phyloP scores from a whole-genome alignment of 192 early-diverging fungal species.

The Pilaira anomala region DNA sequence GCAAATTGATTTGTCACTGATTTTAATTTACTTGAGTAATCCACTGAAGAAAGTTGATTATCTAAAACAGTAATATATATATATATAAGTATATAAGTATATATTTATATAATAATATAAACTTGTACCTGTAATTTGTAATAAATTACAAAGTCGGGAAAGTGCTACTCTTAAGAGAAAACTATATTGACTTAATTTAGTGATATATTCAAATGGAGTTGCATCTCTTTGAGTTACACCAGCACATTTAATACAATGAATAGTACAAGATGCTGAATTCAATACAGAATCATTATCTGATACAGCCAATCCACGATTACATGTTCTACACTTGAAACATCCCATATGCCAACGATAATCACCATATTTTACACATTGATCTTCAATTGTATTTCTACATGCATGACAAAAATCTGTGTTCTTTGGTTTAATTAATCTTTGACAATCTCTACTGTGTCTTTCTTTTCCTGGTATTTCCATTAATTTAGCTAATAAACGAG shows the following conservation, averaged over 20 bases:
- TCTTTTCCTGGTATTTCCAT: slow-evolving; percentile 58
- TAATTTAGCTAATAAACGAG: slow-evolving; percentile 76
- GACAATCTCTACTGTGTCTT: slow-evolving; percentile 26
- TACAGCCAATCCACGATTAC: slow-evolving; percentile 43
- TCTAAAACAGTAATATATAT: slow-evolving; percentile 16
- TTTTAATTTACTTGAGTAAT: slow-evolving; percentile 23
- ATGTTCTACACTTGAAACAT: slow-evolving; percentile 81
- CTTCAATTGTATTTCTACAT: slow-evolving; percentile 81
- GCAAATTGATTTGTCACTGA: background rate
- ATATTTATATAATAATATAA: background rate
- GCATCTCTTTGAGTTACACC: slow-evolving; percentile 8
- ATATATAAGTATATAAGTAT: background rate
- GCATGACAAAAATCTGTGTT: slow-evolving; percentile 73
- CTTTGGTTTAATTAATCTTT: slow-evolving; percentile 29
- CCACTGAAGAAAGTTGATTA: slow-evolving; percentile 23
- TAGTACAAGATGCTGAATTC: background rate
- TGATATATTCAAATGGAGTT: slow-evolving; percentile 63
- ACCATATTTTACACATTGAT: slow-evolving; percentile 75
- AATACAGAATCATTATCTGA: slow-evolving; percentile 22
- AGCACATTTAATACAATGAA: slow-evolving; percentile 23
- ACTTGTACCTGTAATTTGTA: slow-evolving; percentile 41
- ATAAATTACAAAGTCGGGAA: slow-evolving; percentile 73
- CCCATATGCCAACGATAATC: slow-evolving; percentile 77
- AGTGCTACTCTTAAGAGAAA: slow-evolving; percentile 85
- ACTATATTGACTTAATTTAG: slow-evolving; percentile 88